Evolutionary conservation across 2,329 filamentous ascomycete species (phyloP), one percentile per base, ranked within the genome.

Genomic region (Bisporella sp.): DNA sequence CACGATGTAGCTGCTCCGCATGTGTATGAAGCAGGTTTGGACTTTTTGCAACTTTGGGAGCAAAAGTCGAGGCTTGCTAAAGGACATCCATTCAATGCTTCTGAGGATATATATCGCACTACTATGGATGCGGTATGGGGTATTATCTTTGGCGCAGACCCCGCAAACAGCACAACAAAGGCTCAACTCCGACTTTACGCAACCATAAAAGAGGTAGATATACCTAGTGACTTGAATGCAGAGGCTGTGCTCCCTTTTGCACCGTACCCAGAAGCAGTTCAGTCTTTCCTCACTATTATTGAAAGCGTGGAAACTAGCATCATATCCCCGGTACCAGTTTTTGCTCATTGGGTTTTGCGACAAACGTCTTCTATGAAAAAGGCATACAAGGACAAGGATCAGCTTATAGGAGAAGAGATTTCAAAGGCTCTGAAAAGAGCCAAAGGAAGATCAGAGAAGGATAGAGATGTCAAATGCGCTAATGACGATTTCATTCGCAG

Each of bases 21-120:
- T 8, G 59, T 68, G 7, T 51, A 61, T 46, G 50, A 49, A 13
- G 49, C 56, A 0, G 56, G 57, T 1, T 30, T 54, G 1, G 60
- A 62, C 31, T 46, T 68, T 6, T 32, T 67, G 2, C 52, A 64
- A 3, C 49, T 68, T 5, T 68, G 64, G 65, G 45, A 54, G 3
- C 47, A 58, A 21, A 66, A 62, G 45, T 52, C 55, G 4, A 46
- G 37, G 31, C n/a, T 54, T 8, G 51, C 53, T 5, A 12, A 49
- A 12, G 55, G 53, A 2, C 46, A 47, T n/a, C 51, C 55, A 1
- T 54, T 55, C 29, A 12, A 42, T 6, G 54, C 52, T 2, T 11
- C 11, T 6, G 21, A 46, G 9, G 56, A 58, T 46, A 12, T 58
- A 5, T 45, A 45, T 31, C 35, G 39, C 37, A 41, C 43, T n/a